Evolutionary conservation across 2,329 filamentous ascomycete genomes (phyloP), one percentile per base, ranked within the genome.

Genomic region (Proliferodiscus dingleyae): DNA sequence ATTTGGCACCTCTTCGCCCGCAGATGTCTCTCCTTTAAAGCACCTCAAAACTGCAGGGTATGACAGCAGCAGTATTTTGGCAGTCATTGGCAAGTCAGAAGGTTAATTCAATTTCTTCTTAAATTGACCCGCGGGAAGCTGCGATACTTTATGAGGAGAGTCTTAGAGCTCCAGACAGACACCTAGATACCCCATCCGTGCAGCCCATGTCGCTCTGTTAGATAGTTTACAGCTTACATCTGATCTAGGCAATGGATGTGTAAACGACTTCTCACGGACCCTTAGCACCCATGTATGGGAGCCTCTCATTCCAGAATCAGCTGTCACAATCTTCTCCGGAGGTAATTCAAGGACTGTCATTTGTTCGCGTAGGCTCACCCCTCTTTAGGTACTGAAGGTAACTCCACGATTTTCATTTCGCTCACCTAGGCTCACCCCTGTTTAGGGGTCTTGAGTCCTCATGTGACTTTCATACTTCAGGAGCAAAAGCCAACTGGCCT

Each of bases 181-280:
- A n/a, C n/a, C n/a, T n/a, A n/a, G n/a, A n/a, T n/a, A n/a, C n/a
- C n/a, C n/a, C n/a, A n/a, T n/a, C n/a, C n/a, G n/a, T n/a, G n/a
- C n/a, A n/a, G n/a, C n/a, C n/a, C n/a, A n/a, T n/a, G n/a, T n/a
- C n/a, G n/a, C n/a, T n/a, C n/a, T n/a, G n/a, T n/a, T n/a, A n/a
- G n/a, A n/a, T n/a, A n/a, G n/a, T n/a, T n/a, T n/a, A n/a, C n/a
- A n/a, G n/a, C n/a, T n/a, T n/a, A n/a, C n/a, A n/a, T n/a, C n/a
- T n/a, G n/a, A n/a, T n/a, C n/a, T 63, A 45, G 60, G 61, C n/a
- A 63, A 66, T 46, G 61, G 62, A 36, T 66, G 62, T 46, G 60
- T 64, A 13, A 64, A 66, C 46, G 63, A 65, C 46, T 64, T 65
- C 50, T 64, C 59, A 8, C 56, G 61, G 2, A 63, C 61, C 5